A percentile compares a stretch with the other conserved stretches of the same genome.
These are phyloP conservation scores for Mortierella sp. DNA, from an alignment of 371 early-diverging fungal species.

Conservation along the genomic window DNA sequence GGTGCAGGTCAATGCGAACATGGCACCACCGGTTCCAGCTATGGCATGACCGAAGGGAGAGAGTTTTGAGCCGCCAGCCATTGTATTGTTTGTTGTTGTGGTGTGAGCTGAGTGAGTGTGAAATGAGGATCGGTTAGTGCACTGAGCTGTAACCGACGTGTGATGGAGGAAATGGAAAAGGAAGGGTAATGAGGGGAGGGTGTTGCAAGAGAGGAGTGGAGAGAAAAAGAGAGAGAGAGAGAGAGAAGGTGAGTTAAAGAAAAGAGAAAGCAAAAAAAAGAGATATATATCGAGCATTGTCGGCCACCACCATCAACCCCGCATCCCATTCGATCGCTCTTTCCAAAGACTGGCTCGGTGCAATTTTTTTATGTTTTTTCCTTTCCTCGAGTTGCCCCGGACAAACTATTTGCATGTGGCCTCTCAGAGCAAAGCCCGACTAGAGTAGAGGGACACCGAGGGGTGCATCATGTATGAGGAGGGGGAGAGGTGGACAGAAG, in stretches of 20 bases:
- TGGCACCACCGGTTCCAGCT: slow-evolving; percentile 94
- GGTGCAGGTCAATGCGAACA: slow-evolving; percentile 89
- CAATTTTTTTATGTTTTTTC: slow-evolving; percentile 1
- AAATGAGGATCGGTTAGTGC: slow-evolving; percentile 21
- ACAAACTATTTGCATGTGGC: slow-evolving; percentile 2
- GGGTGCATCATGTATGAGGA: background rate
- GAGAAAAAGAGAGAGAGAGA: slow-evolving; percentile 13
- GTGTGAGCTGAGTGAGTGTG: background rate
- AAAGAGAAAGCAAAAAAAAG: no score
- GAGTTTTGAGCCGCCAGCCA: slow-evolving; percentile 72
- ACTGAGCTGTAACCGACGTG: slow-evolving; percentile 13
- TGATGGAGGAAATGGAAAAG: slow-evolving; percentile 10
- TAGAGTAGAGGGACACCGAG: background rate
- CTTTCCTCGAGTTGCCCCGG: background rate
- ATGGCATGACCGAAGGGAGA: slow-evolving; percentile 94
- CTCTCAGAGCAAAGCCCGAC: slow-evolving; percentile 6
- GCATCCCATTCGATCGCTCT: slow-evolving; percentile 35
- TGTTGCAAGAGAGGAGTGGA: slow-evolving; percentile 9
- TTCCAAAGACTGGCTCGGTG: slow-evolving; percentile 32
- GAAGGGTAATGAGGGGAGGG: background rate
- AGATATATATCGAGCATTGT: background rate
- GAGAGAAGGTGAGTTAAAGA: slow-evolving; percentile 16
- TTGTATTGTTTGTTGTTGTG: slow-evolving; percentile 19
- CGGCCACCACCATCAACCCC: background rate
- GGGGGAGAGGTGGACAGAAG: background rate